Base-by-base conservation (phyloP, 106 monocot species). In the Phalaenopsis equestris region DNA sequence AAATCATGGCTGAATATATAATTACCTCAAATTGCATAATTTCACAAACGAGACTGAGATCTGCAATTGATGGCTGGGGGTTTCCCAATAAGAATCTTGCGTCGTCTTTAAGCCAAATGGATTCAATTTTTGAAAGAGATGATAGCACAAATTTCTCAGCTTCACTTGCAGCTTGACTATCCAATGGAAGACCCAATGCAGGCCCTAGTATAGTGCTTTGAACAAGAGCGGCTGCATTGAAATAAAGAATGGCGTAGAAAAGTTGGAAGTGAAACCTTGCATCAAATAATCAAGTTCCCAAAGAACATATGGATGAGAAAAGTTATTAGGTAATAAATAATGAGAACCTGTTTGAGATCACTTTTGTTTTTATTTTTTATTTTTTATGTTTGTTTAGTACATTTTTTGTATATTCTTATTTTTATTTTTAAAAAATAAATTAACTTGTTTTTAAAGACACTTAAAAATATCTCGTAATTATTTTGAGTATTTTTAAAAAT, bases 41-140 rank as follows among this genome's bases (percentile, higher is more conserved):
- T 84, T 98, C 94, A 86, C 94, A 98, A 15, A 88, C 98, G 82
- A 98, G 92, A 81, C 92, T 91, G 72, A 98, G 89, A 84, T 98
- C 98, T 39, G 98, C 98, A 79, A 98, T 98, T 38, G 98, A 94
- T 86, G 94, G 98, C 79, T 84, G 87, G 77, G 68, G 75, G 64
- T 85, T 92, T 48, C 94, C 94, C 6, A 94, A 19, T 78, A 98
- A 79, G 83, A 94, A 98, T 82, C 89, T 87, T 56, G 84, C 67
- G 43, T 94, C 76, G 11, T 89, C 90, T 77, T 93, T 89, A 38
- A 98, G 98, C 92, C 92, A 98, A 56, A 91, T 16, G 8, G 89
- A 83, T 80, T 98, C 94, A 41, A 94, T 90, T 42, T 6, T 80
- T 65, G 81, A 87, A 24, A 98, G 91, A 37, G 98, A 94, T 64